Evolutionary conservation across 345 rosid genomes (phyloP).

Genomic region (Syzygium aromaticum): DNA sequence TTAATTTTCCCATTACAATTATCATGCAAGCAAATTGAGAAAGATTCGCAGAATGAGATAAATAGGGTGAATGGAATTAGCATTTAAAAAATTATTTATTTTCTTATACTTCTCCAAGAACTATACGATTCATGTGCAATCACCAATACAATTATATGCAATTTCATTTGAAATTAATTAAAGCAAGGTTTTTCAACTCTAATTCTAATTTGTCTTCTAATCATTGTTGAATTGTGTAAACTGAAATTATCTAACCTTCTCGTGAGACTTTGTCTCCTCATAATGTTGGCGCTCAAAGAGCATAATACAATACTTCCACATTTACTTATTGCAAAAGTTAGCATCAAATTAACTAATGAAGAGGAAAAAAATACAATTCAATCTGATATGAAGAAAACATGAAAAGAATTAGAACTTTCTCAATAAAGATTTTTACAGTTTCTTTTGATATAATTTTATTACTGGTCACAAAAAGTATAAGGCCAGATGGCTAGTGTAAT

Average conservation of each 20-base stretch:
- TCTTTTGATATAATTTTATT: background rate
- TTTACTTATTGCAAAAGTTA: background rate
- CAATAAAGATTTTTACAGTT: background rate
- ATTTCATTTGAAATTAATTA: background rate
- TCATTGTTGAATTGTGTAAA: fast-evolving
- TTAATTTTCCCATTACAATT: background rate
- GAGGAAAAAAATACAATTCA: background rate
- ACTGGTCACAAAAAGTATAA: background rate
- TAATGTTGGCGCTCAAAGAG: background rate
- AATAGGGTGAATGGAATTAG: background rate
- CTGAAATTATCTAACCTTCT: background rate
- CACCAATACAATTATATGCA: background rate
- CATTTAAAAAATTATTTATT: background rate
- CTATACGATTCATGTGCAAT: background rate
- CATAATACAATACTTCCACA: background rate
- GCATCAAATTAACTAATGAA: background rate
- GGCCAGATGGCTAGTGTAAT: background rate
- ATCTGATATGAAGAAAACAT: background rate
- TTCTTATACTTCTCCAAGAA: background rate
- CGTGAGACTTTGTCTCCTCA: background rate
- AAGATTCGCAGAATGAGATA: background rate
- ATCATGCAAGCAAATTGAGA: background rate
- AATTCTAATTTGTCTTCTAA: background rate
- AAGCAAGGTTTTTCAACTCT: background rate
- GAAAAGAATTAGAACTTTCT: background rate